phyloP scores from a whole-genome alignment of 441 rosid species.

The Eutrema salsugineum region DNA sequence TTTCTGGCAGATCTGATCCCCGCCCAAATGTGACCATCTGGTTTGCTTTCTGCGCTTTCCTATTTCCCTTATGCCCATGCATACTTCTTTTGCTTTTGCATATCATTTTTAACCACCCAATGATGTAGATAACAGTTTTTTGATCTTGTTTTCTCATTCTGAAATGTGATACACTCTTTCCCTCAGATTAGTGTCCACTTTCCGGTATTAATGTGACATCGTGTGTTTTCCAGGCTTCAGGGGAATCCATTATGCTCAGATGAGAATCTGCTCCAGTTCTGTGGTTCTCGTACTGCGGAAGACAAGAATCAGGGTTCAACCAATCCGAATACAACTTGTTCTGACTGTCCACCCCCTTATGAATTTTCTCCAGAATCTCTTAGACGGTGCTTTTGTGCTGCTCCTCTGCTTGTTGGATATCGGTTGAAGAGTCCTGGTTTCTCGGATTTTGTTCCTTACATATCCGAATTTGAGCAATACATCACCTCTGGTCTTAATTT shows the following conservation, averaged over 20 bases:
- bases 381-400: conserved; percentile 66
- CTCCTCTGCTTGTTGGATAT: conserved; percentile 73
- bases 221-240: conserved; percentile 60
- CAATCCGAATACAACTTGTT: conserved; percentile 41
- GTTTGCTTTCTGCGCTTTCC: conserved; percentile 45
- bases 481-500: conserved; percentile 54
- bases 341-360: conserved; percentile 62
- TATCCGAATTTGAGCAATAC: conserved; percentile 41
- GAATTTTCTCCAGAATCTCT: conserved; percentile 54
- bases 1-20: conserved; percentile 53
- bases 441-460: conserved; percentile 54
- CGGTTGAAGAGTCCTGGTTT: conserved; percentile 97
- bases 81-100: background rate
- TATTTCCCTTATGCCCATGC: background rate
- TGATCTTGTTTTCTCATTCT: background rate
- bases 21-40: conserved; percentile 81
- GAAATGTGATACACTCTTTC: background rate
- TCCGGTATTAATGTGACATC: background rate
- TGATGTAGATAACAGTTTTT: background rate
- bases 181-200: background rate
- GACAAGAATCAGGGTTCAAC: conserved; percentile 18
- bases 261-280: conserved; percentile 36
- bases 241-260: conserved; percentile 76
- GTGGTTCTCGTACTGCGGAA: conserved; percentile 39
- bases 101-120: background rate